Base-by-base conservation (phyloP, 2,329 filamentous ascomycete genomes). In the Sporothrix brunneoviolacea region DNA sequence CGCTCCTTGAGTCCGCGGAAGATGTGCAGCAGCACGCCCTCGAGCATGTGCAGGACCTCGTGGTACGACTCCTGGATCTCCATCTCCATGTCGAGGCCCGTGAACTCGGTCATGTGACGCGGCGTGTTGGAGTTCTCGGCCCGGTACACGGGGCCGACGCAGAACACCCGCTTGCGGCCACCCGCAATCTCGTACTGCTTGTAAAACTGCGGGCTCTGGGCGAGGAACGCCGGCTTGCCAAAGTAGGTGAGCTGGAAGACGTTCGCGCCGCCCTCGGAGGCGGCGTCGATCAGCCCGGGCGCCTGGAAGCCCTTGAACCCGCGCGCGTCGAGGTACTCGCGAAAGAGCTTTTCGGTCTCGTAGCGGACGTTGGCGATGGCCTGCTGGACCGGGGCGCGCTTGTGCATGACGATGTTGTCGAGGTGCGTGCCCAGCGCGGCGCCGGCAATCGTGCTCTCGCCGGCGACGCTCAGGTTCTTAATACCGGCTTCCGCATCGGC, bases 191-290 rank as follows among this genome's bases (percentile, higher is more conserved):
- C 82, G 68, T 87, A 83, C 64, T 94, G 88, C 74, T 94, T 93
- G 70, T 91, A 91, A 60, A 93, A 86, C 63, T 93, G 88, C 6
- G 88, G 88, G 6, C 81, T 86, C 65, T 91, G 87, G 6, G 88
- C 88, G 18, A 93, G 75, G 65, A 75, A 93, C 1, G 89, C 91
- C 57, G 85, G 80, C 62, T 85, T 81, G 58, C 86, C 88, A 67
- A 97, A 97, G 71, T 97, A 97, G 38, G 84, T 83, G 59, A 97
- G 75, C 60, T 84, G 78, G 68, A 98, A 97, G 36, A 97, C 91
- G 64, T 91, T 94, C 59, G 83, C 83, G 57, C 93, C 93, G 61
- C 93, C 91, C 71, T 98, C 93, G 4, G 89, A 93, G 4, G 93
- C 87, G 13, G 91, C 86, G 44, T 86, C 91, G 50, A 95, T 88